These are phyloP conservation scores for Zasmidium cellare DNA, from an alignment of 2,329 filamentous ascomycete species.

Conservation along the genomic window DNA sequence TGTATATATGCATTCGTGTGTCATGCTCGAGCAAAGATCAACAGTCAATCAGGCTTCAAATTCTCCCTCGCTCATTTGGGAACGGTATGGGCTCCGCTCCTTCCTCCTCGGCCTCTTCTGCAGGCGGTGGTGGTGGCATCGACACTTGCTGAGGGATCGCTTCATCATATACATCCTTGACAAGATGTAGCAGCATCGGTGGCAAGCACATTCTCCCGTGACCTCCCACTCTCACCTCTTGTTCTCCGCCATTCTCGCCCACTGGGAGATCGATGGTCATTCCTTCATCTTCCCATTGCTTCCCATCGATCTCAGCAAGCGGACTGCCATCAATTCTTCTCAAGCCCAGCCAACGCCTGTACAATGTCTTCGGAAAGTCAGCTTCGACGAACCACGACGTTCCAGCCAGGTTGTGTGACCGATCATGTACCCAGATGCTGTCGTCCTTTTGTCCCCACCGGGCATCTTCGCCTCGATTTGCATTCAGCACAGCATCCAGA, in stretches of 20 bases:
- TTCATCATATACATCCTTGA: slow-evolving; percentile 43
- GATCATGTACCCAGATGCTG: slow-evolving; percentile 56
- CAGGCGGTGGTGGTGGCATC: not conserved
- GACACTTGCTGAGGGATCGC: not conserved
- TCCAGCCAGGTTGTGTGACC: slow-evolving; percentile 85
- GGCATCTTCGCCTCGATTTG: slow-evolving; percentile 56
- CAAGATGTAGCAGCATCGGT: slow-evolving; percentile 48
- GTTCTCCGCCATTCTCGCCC: slow-evolving; percentile 38
- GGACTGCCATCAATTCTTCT: slow-evolving; percentile 52
- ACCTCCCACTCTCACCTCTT: slow-evolving; percentile 48
- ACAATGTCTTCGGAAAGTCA: slow-evolving; percentile 77
- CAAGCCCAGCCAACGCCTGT: slow-evolving; percentile 82
- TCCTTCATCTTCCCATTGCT: slow-evolving; percentile 47
- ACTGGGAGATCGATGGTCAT: slow-evolving; percentile 37
- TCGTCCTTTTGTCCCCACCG: slow-evolving; percentile 46
- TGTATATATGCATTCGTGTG: too few species aligned
- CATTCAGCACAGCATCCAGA: slow-evolving; percentile 78
- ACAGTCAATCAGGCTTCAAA: too few species aligned
- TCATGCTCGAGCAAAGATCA: too few species aligned
- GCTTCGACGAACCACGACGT: slow-evolving; percentile 92
- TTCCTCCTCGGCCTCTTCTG: not conserved
- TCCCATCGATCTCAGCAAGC: slow-evolving; percentile 49
- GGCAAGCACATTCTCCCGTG: slow-evolving; percentile 51
- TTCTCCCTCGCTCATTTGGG: too few species aligned
- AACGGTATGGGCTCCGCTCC: too few species aligned